Evolutionary conservation across 2,329 filamentous ascomycete species (phyloP), one percentile per base, ranked within the genome.

Genomic region (Diplodia intermedia): DNA sequence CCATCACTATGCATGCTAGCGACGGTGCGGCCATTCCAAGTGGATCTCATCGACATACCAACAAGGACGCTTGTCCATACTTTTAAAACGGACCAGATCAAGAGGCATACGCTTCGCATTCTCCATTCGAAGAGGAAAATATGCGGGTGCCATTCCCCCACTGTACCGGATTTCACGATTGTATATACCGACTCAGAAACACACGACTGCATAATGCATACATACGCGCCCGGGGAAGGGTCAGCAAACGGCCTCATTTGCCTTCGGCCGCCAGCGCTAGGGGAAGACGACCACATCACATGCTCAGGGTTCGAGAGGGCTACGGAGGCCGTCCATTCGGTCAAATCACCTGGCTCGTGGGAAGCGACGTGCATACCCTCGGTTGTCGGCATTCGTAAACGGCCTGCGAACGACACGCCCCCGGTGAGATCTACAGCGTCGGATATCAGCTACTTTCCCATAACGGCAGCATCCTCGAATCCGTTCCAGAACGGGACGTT

Each of bases 331-430:
- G 83, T 80, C 49, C 84, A 85, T 56, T 82, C 80, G 9, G 82
- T 92, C 8, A 77, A 82, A n/a, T 85, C 89, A 47, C 89, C 89
- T 0, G 90, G 90, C 0, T 76, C 80, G 0, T 93, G 90, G 90
- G 86, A 89, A 69, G 81, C 86, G 1, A 81, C 91, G 7, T 82
- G 84, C 0, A 85, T 84, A 38, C 87, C 88, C 0, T 86, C 86
- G 66, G 80, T 91, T 11, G 80, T 91, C 0, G 90, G 91, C 0
- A 81, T 92, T 14, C 83, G 90, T 36, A 85, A 79, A 70, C 82
- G 81, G 70, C 72, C 72, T 62, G 72, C 70, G 50, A 75, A 23
- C 72, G 73, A 69, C 56, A 77, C 72, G 15, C 73, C 73, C 36
- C 76, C 72, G 20, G 77, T 73, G 20, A 54, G 23, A 14, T 66